A percentile compares a stretch with the other conserved stretches of the same genome.
Evolutionary conservation across 345 rosid species (phyloP).

Genomic region (Ceriops zippeliana): DNA sequence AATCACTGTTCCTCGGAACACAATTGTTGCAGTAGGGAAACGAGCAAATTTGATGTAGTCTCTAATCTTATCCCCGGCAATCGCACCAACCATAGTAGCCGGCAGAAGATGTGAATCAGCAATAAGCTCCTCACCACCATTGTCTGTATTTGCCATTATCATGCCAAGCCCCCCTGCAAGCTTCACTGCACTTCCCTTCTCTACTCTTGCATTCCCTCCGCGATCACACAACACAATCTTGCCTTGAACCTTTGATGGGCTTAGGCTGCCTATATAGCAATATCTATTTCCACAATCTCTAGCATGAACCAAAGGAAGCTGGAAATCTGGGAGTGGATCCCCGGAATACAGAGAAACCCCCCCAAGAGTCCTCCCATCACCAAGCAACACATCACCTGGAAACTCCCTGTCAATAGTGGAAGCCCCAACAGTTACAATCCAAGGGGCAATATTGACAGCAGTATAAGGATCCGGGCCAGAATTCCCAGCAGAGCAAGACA

Average conservation of each 20-base stretch:
- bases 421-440: constrained; percentile 88
- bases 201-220: constrained; percentile 30
- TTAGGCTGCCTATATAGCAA: constrained; percentile 16
- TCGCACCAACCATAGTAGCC: constrained; percentile 29
- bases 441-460: constrained; percentile 81
- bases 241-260: constrained; percentile 21
- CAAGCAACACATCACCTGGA: constrained; percentile 69
- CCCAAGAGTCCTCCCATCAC: constrained; percentile 44
- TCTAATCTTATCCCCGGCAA: constrained; percentile 15
- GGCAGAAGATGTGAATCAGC: constrained; percentile 35
- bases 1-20: constrained; percentile 25
- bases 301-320: constrained; percentile 55
- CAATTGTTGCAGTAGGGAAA: constrained; percentile 27
- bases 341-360: constrained; percentile 81
- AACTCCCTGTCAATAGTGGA: constrained; percentile 85
- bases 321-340: constrained; percentile 31
- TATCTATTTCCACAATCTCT: constrained; percentile 59
- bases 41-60: constrained; percentile 15
- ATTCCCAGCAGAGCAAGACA: constrained; percentile 91
- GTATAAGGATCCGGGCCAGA: constrained; percentile 76
- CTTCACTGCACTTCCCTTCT: constrained; percentile 29
- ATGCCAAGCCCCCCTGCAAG: constrained; percentile 32
- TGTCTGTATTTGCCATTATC: constrained; percentile 26
- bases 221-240: constrained; percentile 34
- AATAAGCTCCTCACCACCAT: constrained; percentile 29